A percentile compares a stretch with the other conserved stretches of the same genome.
These are phyloP conservation scores for Wallacemonas sp. DNA, from an alignment of 208 protist genomes.

Conservation along the genomic window DNA sequence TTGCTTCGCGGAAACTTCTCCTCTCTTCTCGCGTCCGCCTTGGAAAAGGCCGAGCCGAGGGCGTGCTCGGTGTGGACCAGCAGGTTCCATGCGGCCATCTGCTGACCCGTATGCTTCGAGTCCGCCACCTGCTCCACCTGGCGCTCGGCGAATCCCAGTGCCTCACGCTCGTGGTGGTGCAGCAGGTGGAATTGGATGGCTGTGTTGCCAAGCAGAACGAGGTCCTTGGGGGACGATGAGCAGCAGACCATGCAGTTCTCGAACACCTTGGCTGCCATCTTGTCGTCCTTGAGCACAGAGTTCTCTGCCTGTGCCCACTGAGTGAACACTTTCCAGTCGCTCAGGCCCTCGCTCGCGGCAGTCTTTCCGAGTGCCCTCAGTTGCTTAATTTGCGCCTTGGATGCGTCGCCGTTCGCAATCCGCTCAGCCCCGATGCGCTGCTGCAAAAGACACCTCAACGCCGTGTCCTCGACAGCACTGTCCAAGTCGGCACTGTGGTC, in stretches of 20 bases:
- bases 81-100: conserved; percentile 65
- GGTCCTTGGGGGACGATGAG: conserved; percentile 49
- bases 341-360: conserved; percentile 50
- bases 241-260: conserved; percentile 76
- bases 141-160: conserved; percentile 71
- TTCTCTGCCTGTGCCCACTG: conserved; percentile 73
- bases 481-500: neutral
- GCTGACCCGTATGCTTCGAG: conserved; percentile 40
- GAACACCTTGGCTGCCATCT: conserved; percentile 77
- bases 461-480: neutral
- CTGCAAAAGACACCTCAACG: conserved; percentile 9
- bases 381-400: conserved; percentile 31
- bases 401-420: conserved; percentile 20
- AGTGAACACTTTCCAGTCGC: conserved; percentile 82
- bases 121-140: conserved; percentile 67
- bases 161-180: conserved; percentile 64
- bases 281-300: conserved; percentile 43
- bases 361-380: conserved; percentile 65
- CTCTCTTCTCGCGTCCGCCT: conserved; percentile 44
- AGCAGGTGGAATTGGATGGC: conserved; percentile 70
- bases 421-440: conserved; percentile 27
- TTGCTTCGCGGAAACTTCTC: conserved; percentile 49
- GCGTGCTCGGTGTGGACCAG: conserved; percentile 57
- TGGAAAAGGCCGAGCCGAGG: conserved; percentile 64
- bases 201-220: conserved; percentile 56